Base-by-base conservation (phyloP, 169 alveolate species). In the Ichthyophthirius multifiliis region DNA sequence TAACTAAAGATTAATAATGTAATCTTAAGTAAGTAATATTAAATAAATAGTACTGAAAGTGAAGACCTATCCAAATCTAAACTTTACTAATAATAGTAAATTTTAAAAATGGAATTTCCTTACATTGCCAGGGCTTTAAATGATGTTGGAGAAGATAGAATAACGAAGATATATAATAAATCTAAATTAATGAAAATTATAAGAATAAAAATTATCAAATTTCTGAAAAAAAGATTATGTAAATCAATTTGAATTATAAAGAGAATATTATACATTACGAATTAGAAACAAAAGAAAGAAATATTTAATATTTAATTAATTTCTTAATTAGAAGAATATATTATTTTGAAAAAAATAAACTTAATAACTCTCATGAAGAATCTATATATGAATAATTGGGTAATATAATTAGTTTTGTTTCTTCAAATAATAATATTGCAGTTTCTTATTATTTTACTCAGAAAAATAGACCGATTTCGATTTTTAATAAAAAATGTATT, bases 201-300 rank as follows among this genome's bases (percentile, higher is more conserved):
- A n/a, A n/a, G n/a, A n/a, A n/a, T n/a, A n/a, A n/a, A n/a, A n/a
- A n/a, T n/a, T n/a, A n/a, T n/a, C n/a, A n/a, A n/a, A n/a, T n/a
- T n/a, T n/a, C n/a, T n/a, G n/a, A n/a, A n/a, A n/a, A n/a, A n/a
- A n/a, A n/a, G n/a, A n/a, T n/a, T n/a, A n/a, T n/a, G n/a, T 55
- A 55, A 55, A 55, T 55, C 23, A 55, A 55, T 55, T 55, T 55
- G 71, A 55, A 55, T 6, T 55, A 55, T 55, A 55, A 55, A 27
- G 31, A 55, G 23, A 39, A 55, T n/a, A 55, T 23, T 4, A 55
- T 55, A 10, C 71, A 55, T 10, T 55, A 55, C 31, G 71, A 55
- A 27, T 55, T 55, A 13, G 31, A 39, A 9, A 55, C 71, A 18
- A 55, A 55, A 7, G 71, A 55, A 6, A 55, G 31, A 27, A 55